A percentile compares a stretch with the other conserved stretches of the same genome.
Conservation (phyloP, 805 yeast species). For the Zygoascus tannicola region DNA sequence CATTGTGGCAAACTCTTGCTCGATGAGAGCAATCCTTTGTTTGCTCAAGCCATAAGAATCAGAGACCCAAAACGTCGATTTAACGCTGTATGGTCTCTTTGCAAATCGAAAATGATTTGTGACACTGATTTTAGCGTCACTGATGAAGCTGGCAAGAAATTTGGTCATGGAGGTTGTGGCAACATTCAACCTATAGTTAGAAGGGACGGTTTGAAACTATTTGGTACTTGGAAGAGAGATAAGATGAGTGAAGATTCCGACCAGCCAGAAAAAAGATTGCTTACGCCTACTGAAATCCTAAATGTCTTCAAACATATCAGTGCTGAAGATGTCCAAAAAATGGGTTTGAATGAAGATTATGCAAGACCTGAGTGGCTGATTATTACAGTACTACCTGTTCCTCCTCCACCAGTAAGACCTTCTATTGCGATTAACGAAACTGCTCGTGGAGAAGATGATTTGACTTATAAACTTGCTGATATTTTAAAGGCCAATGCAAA, state of each 20-base stretch:
- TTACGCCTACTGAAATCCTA: slow-evolving; percentile 81
- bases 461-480: slow-evolving; percentile 95
- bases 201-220: slow-evolving; percentile 87
- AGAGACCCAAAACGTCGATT: slow-evolving; percentile 94
- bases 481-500: slow-evolving; percentile 92
- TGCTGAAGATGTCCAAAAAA: slow-evolving; percentile 64
- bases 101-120: slow-evolving; percentile 90
- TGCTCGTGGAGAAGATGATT: slow-evolving; percentile 98
- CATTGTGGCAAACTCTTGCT: slow-evolving; percentile 92
- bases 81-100: slow-evolving; percentile 90
- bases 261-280: slow-evolving; percentile 84
- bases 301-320: slow-evolving; percentile 89
- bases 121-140: slow-evolving; percentile 68
- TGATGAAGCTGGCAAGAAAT: slow-evolving; percentile 45
- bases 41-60: slow-evolving; percentile 81
- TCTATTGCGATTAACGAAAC: slow-evolving; percentile 96
- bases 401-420: slow-evolving; percentile 99
- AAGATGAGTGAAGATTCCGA: slow-evolving; percentile 74
- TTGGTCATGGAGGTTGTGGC: slow-evolving; percentile 96
- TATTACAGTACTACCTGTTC: slow-evolving; percentile 95
- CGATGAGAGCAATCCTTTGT: slow-evolving; percentile 71
- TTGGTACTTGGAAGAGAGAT: slow-evolving; percentile 97
- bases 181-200: slow-evolving; percentile 92
- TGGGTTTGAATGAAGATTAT: slow-evolving; percentile 91
- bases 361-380: slow-evolving; percentile 99